Evolutionary conservation across 768 basidiomycete species (phyloP).

Genomic region (Termitomyces sp.): DNA sequence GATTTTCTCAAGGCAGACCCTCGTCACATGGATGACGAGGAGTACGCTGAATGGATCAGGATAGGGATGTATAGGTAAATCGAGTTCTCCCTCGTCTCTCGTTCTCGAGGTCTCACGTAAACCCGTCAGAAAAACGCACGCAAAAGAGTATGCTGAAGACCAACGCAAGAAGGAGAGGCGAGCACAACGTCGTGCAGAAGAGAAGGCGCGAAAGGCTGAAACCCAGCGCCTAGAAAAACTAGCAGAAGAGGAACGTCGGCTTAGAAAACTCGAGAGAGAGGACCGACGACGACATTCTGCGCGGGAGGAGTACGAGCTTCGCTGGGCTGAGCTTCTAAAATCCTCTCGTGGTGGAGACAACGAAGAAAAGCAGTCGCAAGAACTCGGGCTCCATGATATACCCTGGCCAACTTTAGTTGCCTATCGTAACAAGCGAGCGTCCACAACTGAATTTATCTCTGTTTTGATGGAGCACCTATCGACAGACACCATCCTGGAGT

Average conservation of each 20-base stretch:
- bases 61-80: slow-evolving; percentile 74
- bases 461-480: slow-evolving; percentile 49
- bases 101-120: not conserved
- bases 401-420: slow-evolving; percentile 64
- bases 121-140: slow-evolving; percentile 57
- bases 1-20: slow-evolving; percentile 41
- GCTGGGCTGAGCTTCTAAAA: slow-evolving; percentile 52
- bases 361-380: slow-evolving; percentile 7
- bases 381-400: slow-evolving; percentile 54
- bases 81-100: not conserved
- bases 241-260: slow-evolving; percentile 50
- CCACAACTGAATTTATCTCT: slow-evolving; percentile 6
- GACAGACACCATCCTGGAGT: slow-evolving; percentile 49
- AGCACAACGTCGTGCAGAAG: slow-evolving; percentile 50
- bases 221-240: slow-evolving; percentile 45
- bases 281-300: slow-evolving; percentile 39
- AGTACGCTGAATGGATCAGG: slow-evolving; percentile 86
- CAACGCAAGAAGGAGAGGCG: slow-evolving; percentile 49
- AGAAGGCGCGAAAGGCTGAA: slow-evolving; percentile 53
- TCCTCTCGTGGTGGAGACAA: slow-evolving; percentile 21
- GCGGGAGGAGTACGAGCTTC: slow-evolving; percentile 49
- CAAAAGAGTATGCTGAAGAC: slow-evolving; percentile 62
- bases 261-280: slow-evolving; percentile 46
- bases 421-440: slow-evolving; percentile 21
- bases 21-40: slow-evolving; percentile 72